Conservation (phyloP, 805 yeast genomes). For the Wilhelminamyces savonicus region DNA sequence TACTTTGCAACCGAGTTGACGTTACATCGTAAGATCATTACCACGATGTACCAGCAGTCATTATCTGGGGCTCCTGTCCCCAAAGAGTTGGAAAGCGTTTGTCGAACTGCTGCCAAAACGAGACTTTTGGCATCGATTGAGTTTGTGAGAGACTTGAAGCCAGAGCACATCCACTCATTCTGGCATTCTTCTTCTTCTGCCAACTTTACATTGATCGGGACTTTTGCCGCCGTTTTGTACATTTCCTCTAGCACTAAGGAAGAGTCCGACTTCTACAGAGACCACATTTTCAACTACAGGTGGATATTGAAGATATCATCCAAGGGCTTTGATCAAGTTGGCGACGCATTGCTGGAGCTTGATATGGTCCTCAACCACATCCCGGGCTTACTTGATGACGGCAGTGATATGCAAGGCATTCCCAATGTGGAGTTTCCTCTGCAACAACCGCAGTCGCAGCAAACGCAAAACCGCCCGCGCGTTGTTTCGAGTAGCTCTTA, state of each 20-base stretch:
- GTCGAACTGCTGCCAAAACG: conserved; percentile 81
- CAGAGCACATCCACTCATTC: conserved; percentile 80
- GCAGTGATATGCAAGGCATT: no score
- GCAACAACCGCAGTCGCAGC: conserved; percentile 6
- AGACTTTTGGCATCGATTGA: conserved; percentile 78
- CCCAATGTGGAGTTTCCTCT: conserved; percentile 30
- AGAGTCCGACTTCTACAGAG: conserved; percentile 60
- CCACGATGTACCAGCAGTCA: conserved; percentile 39
- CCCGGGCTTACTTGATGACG: conserved; percentile 56
- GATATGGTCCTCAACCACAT: conserved; percentile 69
- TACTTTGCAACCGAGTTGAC: conserved; percentile 89
- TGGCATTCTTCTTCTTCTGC: conserved; percentile 84
- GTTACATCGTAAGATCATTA: conserved; percentile 70
- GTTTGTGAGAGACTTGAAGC: conserved; percentile 65
- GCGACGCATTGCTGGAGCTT: conserved; percentile 64
- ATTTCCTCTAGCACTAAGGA: conserved; percentile 56
- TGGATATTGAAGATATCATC: conserved; percentile 71
- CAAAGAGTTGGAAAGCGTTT: conserved; percentile 42
- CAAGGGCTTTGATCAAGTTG: conserved; percentile 71
- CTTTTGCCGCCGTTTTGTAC: conserved; percentile 77
- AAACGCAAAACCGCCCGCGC: conserved; percentile 4
- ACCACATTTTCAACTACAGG: conserved; percentile 68
- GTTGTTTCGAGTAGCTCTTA: no score
- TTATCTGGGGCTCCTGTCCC: conserved; percentile 28
- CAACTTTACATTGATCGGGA: conserved; percentile 76